phyloP scores from a whole-genome alignment of 345 rosid genomes.

The Citrus reticulata region DNA sequence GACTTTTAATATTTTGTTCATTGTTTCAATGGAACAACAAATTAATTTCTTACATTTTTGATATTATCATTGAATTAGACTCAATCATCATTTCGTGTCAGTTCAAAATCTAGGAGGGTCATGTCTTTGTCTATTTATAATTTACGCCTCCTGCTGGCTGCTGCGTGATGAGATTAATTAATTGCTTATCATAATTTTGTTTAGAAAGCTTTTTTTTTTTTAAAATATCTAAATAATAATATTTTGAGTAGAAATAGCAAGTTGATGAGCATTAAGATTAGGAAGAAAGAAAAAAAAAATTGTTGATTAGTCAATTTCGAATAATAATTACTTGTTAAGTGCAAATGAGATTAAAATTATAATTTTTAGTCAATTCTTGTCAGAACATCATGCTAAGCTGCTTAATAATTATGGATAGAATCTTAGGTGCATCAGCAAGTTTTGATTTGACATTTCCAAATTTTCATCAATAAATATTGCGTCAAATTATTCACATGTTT shows the following conservation, averaged over 20 bases:
- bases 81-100: not conserved
- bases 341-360: not conserved
- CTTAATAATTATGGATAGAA: not conserved
- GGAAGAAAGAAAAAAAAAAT: not conserved
- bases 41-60: not conserved
- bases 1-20: not conserved
- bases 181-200: too few relatives aligned
- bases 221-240: not conserved
- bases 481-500: not conserved
- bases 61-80: too few relatives aligned
- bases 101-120: not conserved
- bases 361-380: not conserved
- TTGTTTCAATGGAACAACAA: not conserved
- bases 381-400: not conserved
- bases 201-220: not conserved
- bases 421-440: not conserved
- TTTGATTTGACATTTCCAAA: not conserved
- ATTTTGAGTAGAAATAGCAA: not conserved
- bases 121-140: not conserved
- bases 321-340: not conserved
- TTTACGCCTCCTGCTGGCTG: too few relatives aligned
- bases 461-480: not conserved
- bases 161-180: too few relatives aligned
- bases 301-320: not conserved
- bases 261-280: not conserved